Conservation (phyloP, 192 early-diverging fungal genomes). For the Rhizoclosmatium sp. region DNA sequence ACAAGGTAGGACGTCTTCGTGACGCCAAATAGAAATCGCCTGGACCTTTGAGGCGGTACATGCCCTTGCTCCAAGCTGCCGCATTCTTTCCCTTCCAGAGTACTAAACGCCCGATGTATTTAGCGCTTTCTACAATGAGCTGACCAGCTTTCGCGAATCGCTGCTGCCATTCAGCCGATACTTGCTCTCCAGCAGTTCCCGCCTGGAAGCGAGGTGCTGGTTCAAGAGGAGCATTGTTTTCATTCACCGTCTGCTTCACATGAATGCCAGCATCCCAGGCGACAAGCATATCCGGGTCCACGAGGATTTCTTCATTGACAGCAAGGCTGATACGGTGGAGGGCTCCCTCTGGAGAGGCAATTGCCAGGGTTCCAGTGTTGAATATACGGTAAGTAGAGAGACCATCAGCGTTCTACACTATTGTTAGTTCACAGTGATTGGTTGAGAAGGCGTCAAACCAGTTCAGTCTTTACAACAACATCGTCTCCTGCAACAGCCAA, state of each 20-base stretch:
- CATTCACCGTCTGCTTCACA: background rate
- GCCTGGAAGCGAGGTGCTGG: background rate
- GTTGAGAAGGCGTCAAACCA: background rate
- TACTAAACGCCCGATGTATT: slow-evolving; percentile 5
- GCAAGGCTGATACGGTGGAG: slow-evolving; percentile 72
- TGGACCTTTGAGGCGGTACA: slow-evolving; percentile 59
- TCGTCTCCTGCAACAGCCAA: slow-evolving; percentile 23
- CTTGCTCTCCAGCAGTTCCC: slow-evolving; percentile 4
- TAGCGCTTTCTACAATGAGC: background rate
- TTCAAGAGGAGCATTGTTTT: background rate
- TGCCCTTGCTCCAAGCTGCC: slow-evolving; percentile 14
- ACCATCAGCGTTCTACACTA: slow-evolving; percentile 59
- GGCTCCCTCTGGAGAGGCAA: slow-evolving; percentile 69
- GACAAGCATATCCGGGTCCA: slow-evolving; percentile 64
- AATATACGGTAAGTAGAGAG: slow-evolving; percentile 68
- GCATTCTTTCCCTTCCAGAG: slow-evolving; percentile 19
- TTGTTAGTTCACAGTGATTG: background rate
- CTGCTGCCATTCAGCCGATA: slow-evolving; percentile 8
- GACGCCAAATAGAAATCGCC: slow-evolving; percentile 71
- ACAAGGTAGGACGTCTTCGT: slow-evolving; percentile 54
- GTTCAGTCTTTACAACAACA: slow-evolving; percentile 15
- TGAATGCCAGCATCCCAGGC: slow-evolving; percentile 38
- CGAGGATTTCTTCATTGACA: slow-evolving; percentile 75
- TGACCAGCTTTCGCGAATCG: background rate
- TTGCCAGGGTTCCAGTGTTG: slow-evolving; percentile 72